Base-by-base conservation (phyloP, 768 basidiomycete species). In the Agaricus blazei region DNA sequence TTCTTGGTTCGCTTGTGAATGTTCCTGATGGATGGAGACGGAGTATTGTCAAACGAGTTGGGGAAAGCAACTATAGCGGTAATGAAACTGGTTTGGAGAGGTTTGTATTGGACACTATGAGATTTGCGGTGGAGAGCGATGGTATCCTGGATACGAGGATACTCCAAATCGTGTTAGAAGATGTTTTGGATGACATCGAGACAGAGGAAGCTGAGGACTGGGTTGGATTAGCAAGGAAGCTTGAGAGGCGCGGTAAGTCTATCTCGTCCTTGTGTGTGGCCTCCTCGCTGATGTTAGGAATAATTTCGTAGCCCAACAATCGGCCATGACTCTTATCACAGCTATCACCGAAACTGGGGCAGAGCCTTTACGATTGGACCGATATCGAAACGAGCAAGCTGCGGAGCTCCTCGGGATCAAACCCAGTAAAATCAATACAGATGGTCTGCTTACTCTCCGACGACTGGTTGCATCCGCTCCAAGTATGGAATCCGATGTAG, bases 341-440 rank as follows among this genome's bases (percentile, higher is more conserved):
- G 80, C 85, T 3, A 70, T 93, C 41, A 77, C 84, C 9, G 70
- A 74, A 23, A 77, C 79, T 24, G 83, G 85, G 0, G 76, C 83
- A 1, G 93, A 94, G 60, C 83, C 84, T 7, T 80, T 79, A 0
- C 81, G 81, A 19, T 76, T 96, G 24, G 87, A 90, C 61, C 78
- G 91, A 19, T 89, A 88, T 64, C 82, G 94, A 19, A 97, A 95
- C 66, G 93, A 97, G 68, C 77, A 95, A 9, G 95, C 96, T 0
- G 87, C 91, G n/a, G 77, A 76, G 19, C 67, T 94, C 3, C 72
- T 89, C 0, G 88, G 87, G 24, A 75, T 97, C 12, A 78, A 78
- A 1, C 65, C 87, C 0, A 62, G 68, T 4, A 80, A 83, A 43
- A 85, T 84, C n/a, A 83, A 85, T 58, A 78, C 77, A 0, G 80